Evolutionary conservation across 306 rosid genomes (phyloP), one percentile per base, ranked within the genome.

Genomic region (Lablab purpureus): DNA sequence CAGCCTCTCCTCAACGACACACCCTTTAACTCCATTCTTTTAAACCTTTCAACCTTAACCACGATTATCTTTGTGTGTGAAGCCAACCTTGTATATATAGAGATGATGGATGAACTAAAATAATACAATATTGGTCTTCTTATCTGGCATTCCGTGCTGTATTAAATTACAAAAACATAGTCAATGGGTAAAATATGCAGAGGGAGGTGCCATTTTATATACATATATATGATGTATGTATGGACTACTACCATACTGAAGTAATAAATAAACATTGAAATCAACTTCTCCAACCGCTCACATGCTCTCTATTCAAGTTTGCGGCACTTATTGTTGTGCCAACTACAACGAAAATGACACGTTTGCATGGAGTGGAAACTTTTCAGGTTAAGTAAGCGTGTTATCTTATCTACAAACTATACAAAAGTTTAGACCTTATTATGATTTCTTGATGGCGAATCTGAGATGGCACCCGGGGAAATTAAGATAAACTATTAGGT

Each of bases 1-100:
- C 50, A 62, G 34, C 78, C 62, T 85, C 86, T 85, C 73, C 81
- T 85, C 19, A 69, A 56, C 2, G 46, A 21, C 4, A 22, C 80
- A 63, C 10, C 27, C 74, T 87, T 85, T 23, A 82, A 50, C 77
- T 76, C 84, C 91, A 90, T 88, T 22, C 23, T 41, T 14, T 37
- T 25, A 17, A 34, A 63, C 6, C 3, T 58, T 23, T 11, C 18
- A 13, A 68, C 1, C 72, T 34, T 58, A 37, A 15, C 1, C 8
- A 7, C 45, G 18, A 36, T 73, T 23, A 36, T 4, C 66, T n/a
- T n/a, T 36, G 3, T 43, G 0, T 49, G 6, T 19, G 46, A 18
- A 43, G 67, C 80, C 47, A 65, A 37, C 50, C 36, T 11, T 66
- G 52, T 67, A 21, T 73, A 49, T 12, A 66, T 11, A 65, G 50